A percentile compares a stretch with the other conserved stretches of the same genome.
Evolutionary conservation across 2,329 filamentous ascomycete genomes (phyloP).

Genomic region (Hypoxylon sp.): DNA sequence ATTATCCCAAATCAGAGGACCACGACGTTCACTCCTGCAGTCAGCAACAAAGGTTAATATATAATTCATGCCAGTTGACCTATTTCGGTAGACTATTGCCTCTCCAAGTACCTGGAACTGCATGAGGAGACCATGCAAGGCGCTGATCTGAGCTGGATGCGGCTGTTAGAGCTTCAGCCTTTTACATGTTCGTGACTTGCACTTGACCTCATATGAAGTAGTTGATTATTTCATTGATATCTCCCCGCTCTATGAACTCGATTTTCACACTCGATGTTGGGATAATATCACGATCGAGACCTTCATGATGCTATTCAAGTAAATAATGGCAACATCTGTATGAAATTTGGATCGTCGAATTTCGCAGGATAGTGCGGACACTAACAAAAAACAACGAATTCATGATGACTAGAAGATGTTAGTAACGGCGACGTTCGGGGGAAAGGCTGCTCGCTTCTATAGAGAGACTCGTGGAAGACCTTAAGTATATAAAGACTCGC

Average conservation of each 20-base stretch:
- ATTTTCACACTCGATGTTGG: neutral
- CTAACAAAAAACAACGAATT: neutral
- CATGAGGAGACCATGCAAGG: conserved; percentile 3
- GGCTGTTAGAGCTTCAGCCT: conserved; percentile 22
- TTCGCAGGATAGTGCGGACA: neutral
- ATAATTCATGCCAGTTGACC: conserved; percentile 7
- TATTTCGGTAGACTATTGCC: conserved; percentile 22
- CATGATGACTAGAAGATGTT: neutral
- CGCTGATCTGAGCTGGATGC: conserved; percentile 20
- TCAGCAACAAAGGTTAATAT: conserved; percentile 6
- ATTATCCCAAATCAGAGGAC: conserved; percentile 9
- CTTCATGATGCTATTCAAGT: conserved; percentile 26
- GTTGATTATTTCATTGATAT: conserved; percentile 23
- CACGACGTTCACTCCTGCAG: conserved; percentile 14
- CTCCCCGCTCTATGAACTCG: neutral
- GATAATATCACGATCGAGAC: conserved; percentile 19
- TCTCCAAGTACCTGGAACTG: conserved; percentile 13
- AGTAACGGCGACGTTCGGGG: neutral
- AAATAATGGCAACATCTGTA: conserved; percentile 29
- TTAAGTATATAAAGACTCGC: conserved; percentile 10
- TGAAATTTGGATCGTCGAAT: conserved; percentile 30
- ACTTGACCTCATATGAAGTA: conserved; percentile 27
- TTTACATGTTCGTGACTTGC: conserved; percentile 12
- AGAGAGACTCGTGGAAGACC: neutral
- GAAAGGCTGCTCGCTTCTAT: neutral